Conservation (phyloP, 768 basidiomycete species). For the Paxillus involutus region DNA sequence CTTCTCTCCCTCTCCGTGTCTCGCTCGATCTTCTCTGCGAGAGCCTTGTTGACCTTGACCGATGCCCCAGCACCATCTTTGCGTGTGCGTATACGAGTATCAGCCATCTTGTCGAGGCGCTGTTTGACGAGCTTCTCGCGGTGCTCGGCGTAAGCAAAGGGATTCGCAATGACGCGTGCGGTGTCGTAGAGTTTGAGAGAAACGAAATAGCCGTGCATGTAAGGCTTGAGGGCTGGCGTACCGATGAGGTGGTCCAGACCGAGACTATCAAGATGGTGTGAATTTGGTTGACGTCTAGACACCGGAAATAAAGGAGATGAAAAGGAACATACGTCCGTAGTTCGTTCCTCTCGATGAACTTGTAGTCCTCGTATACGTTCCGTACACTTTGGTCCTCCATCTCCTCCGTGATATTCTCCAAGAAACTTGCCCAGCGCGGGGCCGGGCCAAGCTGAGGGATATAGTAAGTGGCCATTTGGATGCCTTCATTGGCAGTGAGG, state of each 20-base stretch:
- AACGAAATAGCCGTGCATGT: slow-evolving; percentile 99
- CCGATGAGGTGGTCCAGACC: slow-evolving; percentile 95
- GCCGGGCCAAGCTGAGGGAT: slow-evolving; percentile 96
- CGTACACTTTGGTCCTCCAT: slow-evolving; percentile 87
- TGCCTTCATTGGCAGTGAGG: slow-evolving; percentile 94
- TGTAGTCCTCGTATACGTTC: slow-evolving; percentile 93
- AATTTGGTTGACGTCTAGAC: not conserved
- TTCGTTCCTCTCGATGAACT: slow-evolving; percentile 89
- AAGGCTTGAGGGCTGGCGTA: slow-evolving; percentile 93
- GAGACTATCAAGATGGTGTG: slow-evolving; percentile 49
- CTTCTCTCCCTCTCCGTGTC: slow-evolving; percentile 56
- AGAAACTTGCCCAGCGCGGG: slow-evolving; percentile 95
- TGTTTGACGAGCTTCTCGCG: slow-evolving; percentile 84
- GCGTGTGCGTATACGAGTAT: slow-evolving; percentile 83
- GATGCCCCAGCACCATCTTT: slow-evolving; percentile 46
- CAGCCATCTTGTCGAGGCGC: slow-evolving; percentile 91
- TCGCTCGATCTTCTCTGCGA: slow-evolving; percentile 78
- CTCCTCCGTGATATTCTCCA: slow-evolving; percentile 98
- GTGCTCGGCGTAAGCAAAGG: slow-evolving; percentile 93
- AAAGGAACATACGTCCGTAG: slow-evolving; percentile 67
- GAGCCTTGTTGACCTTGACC: slow-evolving; percentile 62
- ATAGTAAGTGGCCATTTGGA: slow-evolving; percentile 92
- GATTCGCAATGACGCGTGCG: slow-evolving; percentile 93
- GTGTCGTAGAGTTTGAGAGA: slow-evolving; percentile 95
- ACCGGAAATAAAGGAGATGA: not conserved